Evolutionary conservation across 805 yeast genomes (phyloP), one percentile per base, ranked within the genome.

Genomic region (Starmerella bombicola): DNA sequence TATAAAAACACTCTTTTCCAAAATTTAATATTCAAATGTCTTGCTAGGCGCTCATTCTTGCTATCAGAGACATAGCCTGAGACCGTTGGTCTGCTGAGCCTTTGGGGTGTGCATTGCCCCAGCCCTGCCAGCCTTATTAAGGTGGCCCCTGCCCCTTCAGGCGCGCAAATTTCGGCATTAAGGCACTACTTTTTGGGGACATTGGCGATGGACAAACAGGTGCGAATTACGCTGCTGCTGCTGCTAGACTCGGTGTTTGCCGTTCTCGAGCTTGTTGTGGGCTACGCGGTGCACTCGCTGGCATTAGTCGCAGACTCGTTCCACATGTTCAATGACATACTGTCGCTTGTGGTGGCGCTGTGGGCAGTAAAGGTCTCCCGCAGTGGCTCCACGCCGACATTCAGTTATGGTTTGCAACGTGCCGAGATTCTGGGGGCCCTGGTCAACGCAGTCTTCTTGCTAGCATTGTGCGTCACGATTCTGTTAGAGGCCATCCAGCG

Each of bases 371-470:
- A 73, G 47, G 95, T 85, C 10, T 85, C 95, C 39, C 80, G 80
- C 52, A 74, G 74, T 30, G 74, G 76, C 22, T 91, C 95, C 1
- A 91, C 84, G 58, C 78, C 91, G 3, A 78, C 77, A 43, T 88
- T 82, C 64, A 91, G 97, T 2, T 88, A 91, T 55, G 98, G 98
- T 15, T 84, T 96, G 94, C 93, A 88, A 60, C 71, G 98, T 51
- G 97, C 97, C 4, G 98, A 88, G 61, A 86, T 88, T 39, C 68
- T 88, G 46, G 98, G 98, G 42, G 98, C 97, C 7, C 69, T 88
- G 45, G 73, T 88, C 50, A 88, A 88, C 57, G 95, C 95, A 3
- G 95, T 91, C 8, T 91, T 91, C 54, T 61, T 88, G 49, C 67
- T 91, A 49, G 97, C 97, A 1, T 69, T 88, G 47, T 88, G 98